phyloP scores from a whole-genome alignment of 208 protist genomes.

The Trypanosoma boissoni region DNA sequence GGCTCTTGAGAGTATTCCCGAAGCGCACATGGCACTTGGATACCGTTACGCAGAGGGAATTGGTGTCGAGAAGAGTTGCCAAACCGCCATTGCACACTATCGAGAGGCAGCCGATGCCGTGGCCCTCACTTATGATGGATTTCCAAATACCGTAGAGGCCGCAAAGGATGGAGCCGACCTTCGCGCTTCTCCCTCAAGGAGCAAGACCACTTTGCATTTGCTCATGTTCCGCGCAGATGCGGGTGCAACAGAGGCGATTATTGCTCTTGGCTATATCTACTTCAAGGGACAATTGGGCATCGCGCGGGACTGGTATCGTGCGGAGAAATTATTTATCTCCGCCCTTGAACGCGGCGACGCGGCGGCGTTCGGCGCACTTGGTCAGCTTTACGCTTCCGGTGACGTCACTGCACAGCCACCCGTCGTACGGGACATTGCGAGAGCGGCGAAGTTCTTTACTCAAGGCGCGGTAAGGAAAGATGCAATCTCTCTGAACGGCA shows the following conservation, averaged over 20 bases:
- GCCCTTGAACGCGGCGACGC: slow-evolving; percentile 34
- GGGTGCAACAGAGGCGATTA: slow-evolving; percentile 36
- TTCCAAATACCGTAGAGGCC: slow-evolving; percentile 5
- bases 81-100: slow-evolving; percentile 55
- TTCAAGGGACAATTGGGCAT: slow-evolving; percentile 48
- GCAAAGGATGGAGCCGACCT: background rate
- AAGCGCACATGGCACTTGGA: slow-evolving; percentile 80
- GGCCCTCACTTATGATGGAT: slow-evolving; percentile 58
- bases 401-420: slow-evolving; percentile 31
- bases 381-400: slow-evolving; percentile 68
- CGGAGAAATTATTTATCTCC: slow-evolving; percentile 39
- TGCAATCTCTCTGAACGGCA: slow-evolving; percentile 59
- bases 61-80: slow-evolving; percentile 54
- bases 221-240: slow-evolving; percentile 59
- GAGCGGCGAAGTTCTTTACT: slow-evolving; percentile 60
- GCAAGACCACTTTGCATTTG: slow-evolving; percentile 25
- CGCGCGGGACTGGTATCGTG: slow-evolving; percentile 37
- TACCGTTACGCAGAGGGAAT: slow-evolving; percentile 62
- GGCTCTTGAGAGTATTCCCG: slow-evolving; percentile 56
- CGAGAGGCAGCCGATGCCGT: slow-evolving; percentile 71
- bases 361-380: slow-evolving; percentile 49
- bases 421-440: slow-evolving; percentile 43
- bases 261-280: slow-evolving; percentile 61
- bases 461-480: slow-evolving; percentile 43
- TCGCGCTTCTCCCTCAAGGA: background rate